Conservation (phyloP, 306 rosid genomes). For the Acacia melanoxylon region DNA sequence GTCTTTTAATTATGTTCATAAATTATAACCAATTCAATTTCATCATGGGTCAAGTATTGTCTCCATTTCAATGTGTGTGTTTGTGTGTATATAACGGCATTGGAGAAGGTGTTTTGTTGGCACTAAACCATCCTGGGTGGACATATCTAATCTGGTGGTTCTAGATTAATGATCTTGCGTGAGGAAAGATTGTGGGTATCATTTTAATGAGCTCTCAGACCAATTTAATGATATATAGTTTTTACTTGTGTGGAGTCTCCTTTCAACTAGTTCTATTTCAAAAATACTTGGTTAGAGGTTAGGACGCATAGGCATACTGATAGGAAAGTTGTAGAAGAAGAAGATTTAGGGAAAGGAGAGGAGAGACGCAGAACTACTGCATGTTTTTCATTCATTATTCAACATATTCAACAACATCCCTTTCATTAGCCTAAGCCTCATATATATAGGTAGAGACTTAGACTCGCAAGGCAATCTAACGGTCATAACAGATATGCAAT, state of each 20-base stretch:
- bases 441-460: no score
- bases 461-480: no score
- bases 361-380: no score
- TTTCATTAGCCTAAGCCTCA: no score
- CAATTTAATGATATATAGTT: neutral
- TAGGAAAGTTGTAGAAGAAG: no score
- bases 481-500: no score
- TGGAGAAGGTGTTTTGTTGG: neutral
- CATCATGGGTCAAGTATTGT: neutral
- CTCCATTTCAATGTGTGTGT: neutral
- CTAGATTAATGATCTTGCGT: neutral
- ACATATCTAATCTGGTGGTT: neutral
- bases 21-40: slow-evolving; percentile 4
- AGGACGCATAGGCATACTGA: slow-evolving; percentile 13
- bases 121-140: neutral
- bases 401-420: no score
- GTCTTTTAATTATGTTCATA: slow-evolving; percentile 20
- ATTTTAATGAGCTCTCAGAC: neutral
- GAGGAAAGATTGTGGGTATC: neutral
- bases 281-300: slow-evolving; percentile 4
- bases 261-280: neutral
- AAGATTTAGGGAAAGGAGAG: no score
- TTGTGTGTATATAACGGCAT: neutral
- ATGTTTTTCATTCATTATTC: no score
- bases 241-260: neutral